Percentiles rank a stretch among this genome's conserved stretches.
Conservation (phyloP, 441 rosid genomes). For the Omphalea diandra region DNA sequence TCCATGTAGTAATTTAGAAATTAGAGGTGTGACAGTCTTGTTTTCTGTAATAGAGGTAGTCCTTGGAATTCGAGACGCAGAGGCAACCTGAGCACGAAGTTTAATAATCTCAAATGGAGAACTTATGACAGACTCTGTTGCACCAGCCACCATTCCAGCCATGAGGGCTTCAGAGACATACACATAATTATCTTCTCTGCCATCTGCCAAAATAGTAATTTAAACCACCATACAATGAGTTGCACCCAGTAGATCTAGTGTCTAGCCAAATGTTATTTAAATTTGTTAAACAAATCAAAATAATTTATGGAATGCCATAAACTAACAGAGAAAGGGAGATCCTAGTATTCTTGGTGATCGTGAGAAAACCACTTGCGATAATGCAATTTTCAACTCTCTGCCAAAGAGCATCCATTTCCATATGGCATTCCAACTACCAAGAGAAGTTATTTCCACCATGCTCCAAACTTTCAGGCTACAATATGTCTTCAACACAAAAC, state of each 20-base stretch:
- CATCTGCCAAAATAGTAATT: conserved; percentile 51
- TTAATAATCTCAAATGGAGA: conserved; percentile 87
- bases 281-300: neutral
- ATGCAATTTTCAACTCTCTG: neutral
- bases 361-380: no score
- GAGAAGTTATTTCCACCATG: neutral
- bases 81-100: conserved; percentile 70
- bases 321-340: neutral
- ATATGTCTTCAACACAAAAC: neutral
- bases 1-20: conserved; percentile 51
- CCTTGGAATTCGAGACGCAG: conserved; percentile 57
- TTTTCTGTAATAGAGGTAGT: conserved; percentile 34
- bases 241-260: neutral
- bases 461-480: neutral
- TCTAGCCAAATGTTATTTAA: neutral
- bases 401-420: neutral
- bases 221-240: conserved; percentile 10
- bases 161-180: conserved; percentile 65
- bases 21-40: conserved; percentile 39
- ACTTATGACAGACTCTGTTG: conserved; percentile 58
- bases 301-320: neutral
- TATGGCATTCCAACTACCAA: neutral
- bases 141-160: conserved; percentile 83
- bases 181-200: conserved; percentile 69
- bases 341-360: neutral